phyloP scores from a whole-genome alignment of 169 alveolate species.

The Theileria sp. region DNA sequence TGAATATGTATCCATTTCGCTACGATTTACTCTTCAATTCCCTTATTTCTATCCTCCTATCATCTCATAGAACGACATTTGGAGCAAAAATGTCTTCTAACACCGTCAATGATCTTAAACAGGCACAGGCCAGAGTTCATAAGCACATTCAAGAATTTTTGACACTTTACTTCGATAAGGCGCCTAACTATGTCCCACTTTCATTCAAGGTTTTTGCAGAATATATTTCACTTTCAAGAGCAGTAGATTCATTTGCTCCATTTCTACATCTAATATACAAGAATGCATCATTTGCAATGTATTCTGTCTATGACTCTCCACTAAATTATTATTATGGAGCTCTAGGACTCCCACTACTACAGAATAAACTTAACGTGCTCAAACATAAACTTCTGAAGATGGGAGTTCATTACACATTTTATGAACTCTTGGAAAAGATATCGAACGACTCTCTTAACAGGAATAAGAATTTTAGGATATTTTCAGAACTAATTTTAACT shows the following conservation, averaged over 20 bases:
- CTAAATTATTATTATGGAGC: constrained; percentile 1
- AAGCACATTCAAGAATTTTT: constrained; percentile 26
- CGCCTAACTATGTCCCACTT: constrained; percentile 59
- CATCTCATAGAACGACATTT: constrained; percentile 40
- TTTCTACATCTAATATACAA: constrained; percentile 53
- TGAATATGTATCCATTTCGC: constrained; percentile 13
- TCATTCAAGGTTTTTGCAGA: constrained; percentile 57
- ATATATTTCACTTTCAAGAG: constrained; percentile 46
- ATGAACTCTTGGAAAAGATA: constrained; percentile 13
- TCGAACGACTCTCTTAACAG: neutral
- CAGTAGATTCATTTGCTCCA: constrained; percentile 33
- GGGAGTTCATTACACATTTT: constrained; percentile 5
- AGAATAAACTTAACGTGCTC: constrained; percentile 26
- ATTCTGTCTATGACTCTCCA: constrained; percentile 42
- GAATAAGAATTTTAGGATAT: constrained; percentile 16
- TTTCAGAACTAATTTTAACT: neutral
- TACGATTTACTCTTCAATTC: constrained; percentile 56
- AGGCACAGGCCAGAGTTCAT: constrained; percentile 13
- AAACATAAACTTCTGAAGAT: constrained; percentile 22
- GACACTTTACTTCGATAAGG: constrained; percentile 35
- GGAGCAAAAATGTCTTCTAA: constrained; percentile 14
- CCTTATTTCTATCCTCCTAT: constrained; percentile 31
- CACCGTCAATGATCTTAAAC: neutral
- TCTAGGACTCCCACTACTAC: constrained; percentile 20
- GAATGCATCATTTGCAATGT: constrained; percentile 39